Percentiles rank a stretch among this genome's conserved stretches.
Conservation (phyloP, 306 rosid genomes). For the Gynostemma pentaphyllum region DNA sequence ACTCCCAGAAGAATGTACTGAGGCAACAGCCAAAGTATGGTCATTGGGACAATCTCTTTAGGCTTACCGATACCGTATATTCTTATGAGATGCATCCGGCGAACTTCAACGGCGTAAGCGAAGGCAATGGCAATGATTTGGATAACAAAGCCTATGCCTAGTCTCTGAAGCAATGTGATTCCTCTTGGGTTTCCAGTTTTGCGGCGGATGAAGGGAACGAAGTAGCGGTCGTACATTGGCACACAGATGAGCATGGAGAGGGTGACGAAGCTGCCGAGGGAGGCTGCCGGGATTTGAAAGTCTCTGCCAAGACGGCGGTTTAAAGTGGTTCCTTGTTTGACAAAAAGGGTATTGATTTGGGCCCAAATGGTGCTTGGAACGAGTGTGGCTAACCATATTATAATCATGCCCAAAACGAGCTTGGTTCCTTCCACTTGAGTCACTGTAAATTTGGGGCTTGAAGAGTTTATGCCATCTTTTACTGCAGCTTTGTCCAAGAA, state of each 20-base stretch:
- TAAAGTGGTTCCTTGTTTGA: conserved; percentile 54
- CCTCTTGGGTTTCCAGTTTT: conserved; percentile 40
- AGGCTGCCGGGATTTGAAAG: conserved; percentile 44
- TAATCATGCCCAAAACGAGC: conserved; percentile 40
- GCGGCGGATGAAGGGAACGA: conserved; percentile 39
- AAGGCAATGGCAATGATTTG: conserved; percentile 35
- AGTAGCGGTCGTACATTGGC: conserved; percentile 48
- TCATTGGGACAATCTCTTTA: conserved; percentile 52
- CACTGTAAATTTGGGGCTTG: conserved; percentile 42
- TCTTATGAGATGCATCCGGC: conserved; percentile 32
- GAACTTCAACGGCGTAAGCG: conserved; percentile 39
- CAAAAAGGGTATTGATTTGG: conserved; percentile 54
- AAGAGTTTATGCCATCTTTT: conserved; percentile 16
- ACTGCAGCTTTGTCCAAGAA: conserved; percentile 72
- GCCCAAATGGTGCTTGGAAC: conserved; percentile 71
- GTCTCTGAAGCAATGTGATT: conserved; percentile 44
- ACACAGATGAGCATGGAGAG: conserved; percentile 43
- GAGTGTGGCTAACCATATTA: conserved; percentile 59
- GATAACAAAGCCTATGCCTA: conserved; percentile 39
- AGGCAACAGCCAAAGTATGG: conserved; percentile 64
- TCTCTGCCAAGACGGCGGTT: conserved; percentile 20
- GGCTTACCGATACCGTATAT: conserved; percentile 27
- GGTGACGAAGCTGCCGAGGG: conserved; percentile 44
- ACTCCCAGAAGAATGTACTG: conserved; percentile 51
- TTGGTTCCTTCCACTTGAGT: conserved; percentile 62